These are phyloP conservation scores for Euphrasia arctica DNA, from an alignment of 305 asterid species.

Conservation along the genomic window DNA sequence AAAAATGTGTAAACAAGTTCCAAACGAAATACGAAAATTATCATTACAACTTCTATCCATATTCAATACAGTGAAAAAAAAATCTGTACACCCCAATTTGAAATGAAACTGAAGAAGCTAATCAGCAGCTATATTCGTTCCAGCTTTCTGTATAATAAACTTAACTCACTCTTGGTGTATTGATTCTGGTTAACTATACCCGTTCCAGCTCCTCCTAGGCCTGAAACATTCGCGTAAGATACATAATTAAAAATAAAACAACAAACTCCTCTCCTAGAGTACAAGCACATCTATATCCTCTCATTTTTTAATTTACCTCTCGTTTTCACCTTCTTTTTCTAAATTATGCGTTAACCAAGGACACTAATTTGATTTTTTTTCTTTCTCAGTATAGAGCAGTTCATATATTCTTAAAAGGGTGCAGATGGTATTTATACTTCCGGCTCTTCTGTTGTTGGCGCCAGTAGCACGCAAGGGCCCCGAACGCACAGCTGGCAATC, in stretches of 20 bases:
- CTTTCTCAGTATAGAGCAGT: conserved; percentile 25
- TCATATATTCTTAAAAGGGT: conserved; percentile 74
- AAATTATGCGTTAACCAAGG: conserved; percentile 13
- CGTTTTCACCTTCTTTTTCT: conserved; percentile 17
- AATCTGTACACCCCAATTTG: conserved; percentile 33
- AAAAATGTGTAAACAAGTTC: background rate
- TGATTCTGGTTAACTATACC: conserved; percentile 34
- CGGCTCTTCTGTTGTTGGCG: conserved; percentile 84
- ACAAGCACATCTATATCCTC: conserved; percentile 28
- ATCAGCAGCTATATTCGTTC: conserved; percentile 11
- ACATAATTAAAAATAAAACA: conserved; percentile 34
- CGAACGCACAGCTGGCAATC: conserved; percentile 91
- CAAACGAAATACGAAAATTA: conserved; percentile 21
- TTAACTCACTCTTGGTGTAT: conserved; percentile 31
- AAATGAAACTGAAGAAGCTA: conserved; percentile 10
- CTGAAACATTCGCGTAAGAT: conserved; percentile 55
- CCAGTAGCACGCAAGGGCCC: conserved; percentile 92
- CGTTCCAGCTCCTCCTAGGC: conserved; percentile 78
- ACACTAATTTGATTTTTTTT: conserved; percentile 2
- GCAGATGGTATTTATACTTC: conserved; percentile 75
- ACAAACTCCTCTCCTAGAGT: conserved; percentile 39
- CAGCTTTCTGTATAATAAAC: conserved; percentile 27
- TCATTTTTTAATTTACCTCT: conserved; percentile 16
- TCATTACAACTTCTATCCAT: conserved; percentile 10
- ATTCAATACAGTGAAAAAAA: conserved; percentile 19